A percentile compares a stretch with the other conserved stretches of the same genome.
phyloP scores from a whole-genome alignment of 805 yeast genomes.

The Candida lessepsii region DNA sequence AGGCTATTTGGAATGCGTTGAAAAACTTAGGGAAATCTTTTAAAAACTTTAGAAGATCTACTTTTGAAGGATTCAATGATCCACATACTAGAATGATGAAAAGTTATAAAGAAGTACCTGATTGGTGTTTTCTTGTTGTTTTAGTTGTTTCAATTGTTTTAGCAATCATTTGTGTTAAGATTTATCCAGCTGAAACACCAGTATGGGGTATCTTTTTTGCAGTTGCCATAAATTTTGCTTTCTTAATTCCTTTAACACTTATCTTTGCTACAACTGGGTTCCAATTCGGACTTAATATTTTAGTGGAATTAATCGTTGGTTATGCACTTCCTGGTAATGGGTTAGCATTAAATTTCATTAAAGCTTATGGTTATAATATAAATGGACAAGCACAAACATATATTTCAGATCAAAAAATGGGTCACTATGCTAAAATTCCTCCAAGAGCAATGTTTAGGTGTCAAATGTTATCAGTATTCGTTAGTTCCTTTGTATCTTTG shows the following conservation, averaged over 20 bases:
- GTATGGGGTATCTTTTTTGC: slow-evolving; percentile 60
- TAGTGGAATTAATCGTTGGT: slow-evolving; percentile 57
- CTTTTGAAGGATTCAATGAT: slow-evolving; percentile 20
- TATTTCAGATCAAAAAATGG: slow-evolving; percentile 21
- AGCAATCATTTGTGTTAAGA: slow-evolving; percentile 28
- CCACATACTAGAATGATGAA: slow-evolving; percentile 31
- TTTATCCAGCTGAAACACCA: slow-evolving; percentile 48
- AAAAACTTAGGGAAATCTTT: slow-evolving; percentile 11
- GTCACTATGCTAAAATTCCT: slow-evolving; percentile 24
- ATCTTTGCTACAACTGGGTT: slow-evolving; percentile 50
- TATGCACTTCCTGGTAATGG: slow-evolving; percentile 58
- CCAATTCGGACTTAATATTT: slow-evolving; percentile 47
- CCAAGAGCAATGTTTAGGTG: slow-evolving; percentile 24
- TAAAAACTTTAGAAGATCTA: slow-evolving; percentile 13
- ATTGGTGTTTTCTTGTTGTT: slow-evolving; percentile 28
- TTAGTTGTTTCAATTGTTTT: slow-evolving; percentile 28
- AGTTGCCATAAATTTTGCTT: slow-evolving; percentile 48
- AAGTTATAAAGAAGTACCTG: slow-evolving; percentile 37
- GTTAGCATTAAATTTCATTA: slow-evolving; percentile 50
- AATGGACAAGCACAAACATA: slow-evolving; percentile 58
- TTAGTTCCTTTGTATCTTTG: slow-evolving; percentile 11
- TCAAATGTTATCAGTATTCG: slow-evolving; percentile 13
- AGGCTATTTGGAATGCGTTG: slow-evolving; percentile 16
- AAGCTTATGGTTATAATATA: slow-evolving; percentile 52
- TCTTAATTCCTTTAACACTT: slow-evolving; percentile 52